Conservation (phyloP, 495 filamentous ascomycete genomes). For the Penicillium riverlandense region DNA sequence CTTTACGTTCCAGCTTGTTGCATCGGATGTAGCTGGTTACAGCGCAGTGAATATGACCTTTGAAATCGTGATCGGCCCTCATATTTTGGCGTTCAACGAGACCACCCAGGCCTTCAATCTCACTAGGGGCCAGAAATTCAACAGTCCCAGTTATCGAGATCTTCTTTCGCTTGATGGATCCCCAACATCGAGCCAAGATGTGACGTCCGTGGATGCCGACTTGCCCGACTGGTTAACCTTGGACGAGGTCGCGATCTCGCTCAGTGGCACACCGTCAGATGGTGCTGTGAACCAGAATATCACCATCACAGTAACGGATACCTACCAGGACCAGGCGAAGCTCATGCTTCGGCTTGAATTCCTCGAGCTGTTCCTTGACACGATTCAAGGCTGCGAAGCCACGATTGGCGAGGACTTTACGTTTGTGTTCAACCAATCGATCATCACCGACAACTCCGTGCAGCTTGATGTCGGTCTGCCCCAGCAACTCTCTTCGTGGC, state of each 20-base stretch:
- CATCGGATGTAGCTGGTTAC: conserved; percentile 75
- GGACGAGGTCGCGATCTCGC: conserved; percentile 50
- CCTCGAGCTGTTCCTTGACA: conserved; percentile 34
- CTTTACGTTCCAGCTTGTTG: conserved; percentile 68
- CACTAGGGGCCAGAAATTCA: conserved; percentile 46
- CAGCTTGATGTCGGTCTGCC: conserved; percentile 48
- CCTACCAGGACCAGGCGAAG: conserved; percentile 55
- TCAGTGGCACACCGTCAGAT: conserved; percentile 58
- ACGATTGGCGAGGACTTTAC: conserved; percentile 58
- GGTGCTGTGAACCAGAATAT: conserved; percentile 53
- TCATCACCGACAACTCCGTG: conserved; percentile 45
- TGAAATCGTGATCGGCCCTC: conserved; percentile 60
- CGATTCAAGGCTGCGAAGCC: conserved; percentile 41
- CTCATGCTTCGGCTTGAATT: conserved; percentile 57
- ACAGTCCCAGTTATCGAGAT: conserved; percentile 45
- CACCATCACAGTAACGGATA: conserved; percentile 57
- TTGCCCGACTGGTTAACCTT: conserved; percentile 66
- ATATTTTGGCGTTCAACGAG: conserved; percentile 56
- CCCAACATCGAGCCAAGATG: conserved; percentile 33
- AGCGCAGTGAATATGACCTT: conserved; percentile 59
- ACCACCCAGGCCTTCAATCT: conserved; percentile 52
- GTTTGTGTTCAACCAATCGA: conserved; percentile 52
- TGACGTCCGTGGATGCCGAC: conserved; percentile 43
- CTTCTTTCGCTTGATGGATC: conserved; percentile 58
- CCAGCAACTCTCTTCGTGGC: conserved; percentile 50